Conservation (phyloP, 371 early-diverging fungal species). For the Ordospora colligata region DNA sequence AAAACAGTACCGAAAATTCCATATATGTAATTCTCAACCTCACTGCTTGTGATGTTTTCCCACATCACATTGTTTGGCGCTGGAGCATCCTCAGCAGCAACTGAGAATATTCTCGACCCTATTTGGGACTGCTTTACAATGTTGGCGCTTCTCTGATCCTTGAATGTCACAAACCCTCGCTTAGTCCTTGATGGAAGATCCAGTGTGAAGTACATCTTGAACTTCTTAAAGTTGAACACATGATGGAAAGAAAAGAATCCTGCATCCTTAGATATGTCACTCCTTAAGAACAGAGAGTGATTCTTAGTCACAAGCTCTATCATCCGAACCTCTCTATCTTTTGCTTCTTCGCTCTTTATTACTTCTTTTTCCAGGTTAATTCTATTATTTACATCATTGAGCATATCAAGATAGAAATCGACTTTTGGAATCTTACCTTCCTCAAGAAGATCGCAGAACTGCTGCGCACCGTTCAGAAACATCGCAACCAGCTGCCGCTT, state of each 20-base stretch:
- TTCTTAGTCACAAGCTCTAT: constrained; percentile 5
- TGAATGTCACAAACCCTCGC: constrained; percentile 60
- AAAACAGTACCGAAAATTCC: constrained; percentile 39
- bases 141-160: constrained; percentile 41
- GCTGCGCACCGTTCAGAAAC: constrained; percentile 19
- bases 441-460: neutral
- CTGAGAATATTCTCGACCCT: constrained; percentile 55
- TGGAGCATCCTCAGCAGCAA: constrained; percentile 54
- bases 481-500: constrained; percentile 30
- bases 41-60: constrained; percentile 48
- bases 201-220: constrained; percentile 46
- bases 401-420: constrained; percentile 13
- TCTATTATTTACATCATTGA: constrained; percentile 21
- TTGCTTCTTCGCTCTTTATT: constrained; percentile 4
- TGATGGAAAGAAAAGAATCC: constrained; percentile 52
- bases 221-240: constrained; percentile 34
- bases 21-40: constrained; percentile 30
- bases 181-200: constrained; percentile 53
- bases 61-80: constrained; percentile 61
- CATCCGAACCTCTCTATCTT: constrained; percentile 9
- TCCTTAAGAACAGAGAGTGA: constrained; percentile 33
- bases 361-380: constrained; percentile 36
- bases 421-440: neutral
- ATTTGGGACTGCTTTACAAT: constrained; percentile 56
- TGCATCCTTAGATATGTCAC: constrained; percentile 41